Evolutionary conservation across 805 yeast species (phyloP).

Genomic region (Candida suzukii): DNA sequence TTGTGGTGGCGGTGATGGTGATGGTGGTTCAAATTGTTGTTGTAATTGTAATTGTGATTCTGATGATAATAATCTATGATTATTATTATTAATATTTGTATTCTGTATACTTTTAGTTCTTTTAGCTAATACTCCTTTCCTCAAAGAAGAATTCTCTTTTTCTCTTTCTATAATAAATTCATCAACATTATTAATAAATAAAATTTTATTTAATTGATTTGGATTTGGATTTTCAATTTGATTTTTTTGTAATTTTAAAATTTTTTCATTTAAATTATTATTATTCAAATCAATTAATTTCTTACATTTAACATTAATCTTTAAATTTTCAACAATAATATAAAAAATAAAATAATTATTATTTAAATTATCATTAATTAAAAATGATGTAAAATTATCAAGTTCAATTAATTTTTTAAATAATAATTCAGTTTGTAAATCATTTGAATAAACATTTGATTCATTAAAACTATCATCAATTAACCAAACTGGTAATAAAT

Average conservation of each 20-base stretch:
- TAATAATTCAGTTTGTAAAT: slow-evolving; percentile 7
- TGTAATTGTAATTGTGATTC: no score
- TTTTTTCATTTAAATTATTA: background rate
- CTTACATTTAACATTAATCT: slow-evolving; percentile 9
- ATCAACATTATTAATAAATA: no score
- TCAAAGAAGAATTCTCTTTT: no score
- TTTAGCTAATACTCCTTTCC: no score
- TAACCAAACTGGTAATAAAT: background rate
- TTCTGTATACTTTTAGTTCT: no score
- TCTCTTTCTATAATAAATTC: no score
- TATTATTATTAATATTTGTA: no score
- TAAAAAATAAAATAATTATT: slow-evolving; percentile 1
- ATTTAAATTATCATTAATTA: slow-evolving; percentile 7
- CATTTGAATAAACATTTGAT: slow-evolving; percentile 4
- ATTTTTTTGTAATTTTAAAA: background rate
- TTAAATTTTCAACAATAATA: slow-evolving; percentile 8
- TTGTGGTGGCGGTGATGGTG: background rate
- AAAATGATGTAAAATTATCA: slow-evolving; percentile 5
- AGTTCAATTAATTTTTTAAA: slow-evolving; percentile 7
- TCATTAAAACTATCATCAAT: background rate
- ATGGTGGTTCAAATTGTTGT: background rate
- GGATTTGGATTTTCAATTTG: no score
- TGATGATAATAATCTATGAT: no score
- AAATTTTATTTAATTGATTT: no score
- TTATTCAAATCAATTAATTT: background rate